Base-by-base conservation (phyloP, 148 eudicot species). In the Vaccinium myrtillus region DNA sequence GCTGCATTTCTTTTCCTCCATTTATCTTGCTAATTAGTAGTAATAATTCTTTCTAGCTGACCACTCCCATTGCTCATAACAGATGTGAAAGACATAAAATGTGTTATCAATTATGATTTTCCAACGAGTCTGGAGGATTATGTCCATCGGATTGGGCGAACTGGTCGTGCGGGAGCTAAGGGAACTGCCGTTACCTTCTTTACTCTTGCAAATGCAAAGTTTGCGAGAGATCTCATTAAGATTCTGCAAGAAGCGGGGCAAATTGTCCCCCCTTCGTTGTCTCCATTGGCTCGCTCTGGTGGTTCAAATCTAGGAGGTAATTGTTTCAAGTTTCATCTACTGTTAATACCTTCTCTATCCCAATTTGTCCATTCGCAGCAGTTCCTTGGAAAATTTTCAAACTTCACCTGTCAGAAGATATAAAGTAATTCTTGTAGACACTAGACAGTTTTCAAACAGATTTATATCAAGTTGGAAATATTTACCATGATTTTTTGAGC, bases 1-100 rank as follows among this genome's bases (percentile, higher is more conserved):
- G 96, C 85, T 89, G 92, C 89, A 58, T 88, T 86, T 86, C 83
- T 71, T 85, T 78, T 82, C 76, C 50, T 23, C 73, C 69, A 61
- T 16, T 65, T 79, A n/a, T 32, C 8, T 51, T 54, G 39, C 19
- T 73, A 50, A 39, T 30, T 12, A 69, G 43, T 69, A 69, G 39
- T 18, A 27, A 8, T 51, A 53, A 8, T 51, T 84, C 9, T 58
- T 8, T 79, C 76, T 14, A 69, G 13, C 86, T 87, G 73, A 89
- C 80, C 18, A 70, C 12, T 46, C 8, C 36, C 15, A 43, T 85
- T 55, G 54, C 69, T 85, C 82, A 23, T 85, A 91, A 93, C 86
- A 95, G 99, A 97, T 94, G 99, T 97, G 93, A 97, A 97, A 92
- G 98, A 95, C 94, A 97, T 97, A 81, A 97, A 97, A 89, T 95